phyloP scores from a whole-genome alignment of 352 stramenopile species.

The Peronosclerospora sorghi region DNA sequence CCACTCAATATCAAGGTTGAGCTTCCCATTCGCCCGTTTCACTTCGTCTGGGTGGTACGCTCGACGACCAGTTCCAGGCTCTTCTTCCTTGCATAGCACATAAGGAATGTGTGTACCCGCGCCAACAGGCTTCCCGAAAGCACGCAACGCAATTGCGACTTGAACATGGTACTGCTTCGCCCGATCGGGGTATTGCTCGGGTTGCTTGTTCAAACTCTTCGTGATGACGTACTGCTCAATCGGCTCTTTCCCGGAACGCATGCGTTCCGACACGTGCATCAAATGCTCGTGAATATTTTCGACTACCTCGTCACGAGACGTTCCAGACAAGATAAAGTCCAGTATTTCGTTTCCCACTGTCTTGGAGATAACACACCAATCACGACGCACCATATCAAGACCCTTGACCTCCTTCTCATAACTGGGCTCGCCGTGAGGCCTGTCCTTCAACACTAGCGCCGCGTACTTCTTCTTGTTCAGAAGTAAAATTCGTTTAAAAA shows the following conservation, averaged over 20 bases:
- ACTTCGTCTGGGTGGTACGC: slow-evolving; percentile 86
- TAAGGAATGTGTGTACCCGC: slow-evolving; percentile 99
- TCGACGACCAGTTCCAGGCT: slow-evolving; percentile 53
- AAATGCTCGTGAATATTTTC: slow-evolving; percentile 96
- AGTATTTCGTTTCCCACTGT: slow-evolving; percentile 93
- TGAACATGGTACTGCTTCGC: slow-evolving; percentile 96
- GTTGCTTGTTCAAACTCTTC: slow-evolving; percentile 98
- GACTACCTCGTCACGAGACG: slow-evolving; percentile 90
- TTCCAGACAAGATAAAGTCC: slow-evolving; percentile 95
- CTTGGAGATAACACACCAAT: slow-evolving; percentile 99
- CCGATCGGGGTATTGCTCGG: slow-evolving; percentile 94
- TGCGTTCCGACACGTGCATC: slow-evolving; percentile 83
- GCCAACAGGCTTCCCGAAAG: slow-evolving; percentile 92
- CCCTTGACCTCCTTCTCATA: slow-evolving; percentile 98
- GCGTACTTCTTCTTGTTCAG: slow-evolving; percentile 99
- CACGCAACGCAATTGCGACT: slow-evolving; percentile 93
- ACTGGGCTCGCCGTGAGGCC: slow-evolving; percentile 29
- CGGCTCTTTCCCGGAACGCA: slow-evolving; percentile 89
- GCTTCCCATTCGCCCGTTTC: slow-evolving; percentile 52
- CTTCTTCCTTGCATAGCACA: slow-evolving; percentile 89
- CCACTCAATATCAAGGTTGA: slow-evolving; percentile 93
- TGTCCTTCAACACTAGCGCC: slow-evolving; percentile 90
- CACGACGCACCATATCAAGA: slow-evolving; percentile 94
- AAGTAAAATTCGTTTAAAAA: slow-evolving; percentile 98
- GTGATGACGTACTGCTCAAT: slow-evolving; percentile 99